These are phyloP conservation scores for Aspergillus novofumigatus DNA, from an alignment of 2,329 filamentous ascomycete species.

Conservation along the genomic window DNA sequence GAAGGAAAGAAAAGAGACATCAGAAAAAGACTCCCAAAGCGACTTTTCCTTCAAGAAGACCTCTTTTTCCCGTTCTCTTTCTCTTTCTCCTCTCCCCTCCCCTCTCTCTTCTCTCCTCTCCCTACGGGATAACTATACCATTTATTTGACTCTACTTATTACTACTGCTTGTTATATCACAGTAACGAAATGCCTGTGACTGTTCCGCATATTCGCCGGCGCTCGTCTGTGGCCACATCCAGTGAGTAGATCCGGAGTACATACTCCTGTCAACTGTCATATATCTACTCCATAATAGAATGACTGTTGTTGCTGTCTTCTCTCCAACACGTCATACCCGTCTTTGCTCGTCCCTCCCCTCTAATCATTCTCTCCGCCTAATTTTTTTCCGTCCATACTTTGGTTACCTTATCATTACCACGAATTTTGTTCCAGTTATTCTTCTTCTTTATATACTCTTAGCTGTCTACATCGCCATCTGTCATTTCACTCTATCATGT, in stretches of 20 bases:
- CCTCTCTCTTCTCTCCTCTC: not conserved
- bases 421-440: not conserved
- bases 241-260: slow-evolving; percentile 26
- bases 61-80: not conserved
- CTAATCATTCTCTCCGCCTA: not conserved
- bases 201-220: slow-evolving; percentile 34
- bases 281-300: not conserved
- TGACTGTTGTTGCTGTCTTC: slow-evolving; percentile 2
- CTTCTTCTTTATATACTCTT: not conserved
- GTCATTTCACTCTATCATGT: slow-evolving; percentile 15
- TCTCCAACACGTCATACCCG: slow-evolving; percentile 15
- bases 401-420: not conserved
- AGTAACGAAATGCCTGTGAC: slow-evolving; percentile 21
- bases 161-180: not conserved
- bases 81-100: not conserved
- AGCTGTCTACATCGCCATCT: not conserved
- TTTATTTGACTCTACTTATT: not conserved
- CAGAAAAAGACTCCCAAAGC: slow-evolving; percentile 2
- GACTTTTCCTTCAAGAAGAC: not conserved
- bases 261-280: not conserved
- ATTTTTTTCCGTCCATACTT: not conserved
- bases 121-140: not conserved
- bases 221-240: slow-evolving; percentile 29
- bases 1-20: not conserved
- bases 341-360: slow-evolving; percentile 1